These are phyloP conservation scores for Peziza echinospora DNA, from an alignment of 495 filamentous ascomycete species.

Conservation along the genomic window DNA sequence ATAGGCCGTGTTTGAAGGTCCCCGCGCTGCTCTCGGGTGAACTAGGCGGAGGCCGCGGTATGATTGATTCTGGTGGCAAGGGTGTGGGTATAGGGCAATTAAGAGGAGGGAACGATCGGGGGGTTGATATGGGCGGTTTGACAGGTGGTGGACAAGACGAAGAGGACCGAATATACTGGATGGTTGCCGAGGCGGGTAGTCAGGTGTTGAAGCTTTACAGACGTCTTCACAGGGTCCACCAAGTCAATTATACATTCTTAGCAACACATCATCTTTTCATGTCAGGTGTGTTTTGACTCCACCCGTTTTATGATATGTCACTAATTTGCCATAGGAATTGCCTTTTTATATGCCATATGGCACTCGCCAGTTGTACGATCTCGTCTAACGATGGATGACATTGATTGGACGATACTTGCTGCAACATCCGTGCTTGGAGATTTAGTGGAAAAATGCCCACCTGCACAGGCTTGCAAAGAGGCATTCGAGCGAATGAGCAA, in stretches of 20 bases:
- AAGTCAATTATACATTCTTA: conserved; percentile 90
- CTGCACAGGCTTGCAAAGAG: conserved; percentile 68
- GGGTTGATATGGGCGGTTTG: conserved; percentile 13
- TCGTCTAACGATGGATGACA: conserved; percentile 75
- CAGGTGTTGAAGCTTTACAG: conserved; percentile 79
- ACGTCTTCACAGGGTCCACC: conserved; percentile 62
- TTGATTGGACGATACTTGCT: conserved; percentile 88
- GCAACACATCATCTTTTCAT: conserved; percentile 97
- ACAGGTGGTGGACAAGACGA: conserved; percentile 32
- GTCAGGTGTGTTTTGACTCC: conserved; percentile 46
- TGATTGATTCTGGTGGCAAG: not conserved
- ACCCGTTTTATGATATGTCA: too few species aligned
- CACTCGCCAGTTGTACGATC: conserved; percentile 75
- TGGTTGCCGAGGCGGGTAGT: conserved; percentile 84
- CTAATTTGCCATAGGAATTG: conserved; percentile 40
- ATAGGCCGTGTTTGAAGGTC: conserved; percentile 76
- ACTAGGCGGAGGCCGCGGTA: conserved; percentile 14
- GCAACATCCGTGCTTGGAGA: conserved; percentile 71
- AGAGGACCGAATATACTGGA: conserved; percentile 68
- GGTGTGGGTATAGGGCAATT: not conserved
- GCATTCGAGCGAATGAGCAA: conserved; percentile 91
- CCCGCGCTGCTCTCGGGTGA: conserved; percentile 65
- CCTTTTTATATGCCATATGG: conserved; percentile 94
- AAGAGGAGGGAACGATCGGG: conserved; percentile 5
- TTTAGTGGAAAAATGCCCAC: conserved; percentile 55